Evolutionary conservation across 139 green algal species (phyloP).

Genomic region (Nannochloris sp.): DNA sequence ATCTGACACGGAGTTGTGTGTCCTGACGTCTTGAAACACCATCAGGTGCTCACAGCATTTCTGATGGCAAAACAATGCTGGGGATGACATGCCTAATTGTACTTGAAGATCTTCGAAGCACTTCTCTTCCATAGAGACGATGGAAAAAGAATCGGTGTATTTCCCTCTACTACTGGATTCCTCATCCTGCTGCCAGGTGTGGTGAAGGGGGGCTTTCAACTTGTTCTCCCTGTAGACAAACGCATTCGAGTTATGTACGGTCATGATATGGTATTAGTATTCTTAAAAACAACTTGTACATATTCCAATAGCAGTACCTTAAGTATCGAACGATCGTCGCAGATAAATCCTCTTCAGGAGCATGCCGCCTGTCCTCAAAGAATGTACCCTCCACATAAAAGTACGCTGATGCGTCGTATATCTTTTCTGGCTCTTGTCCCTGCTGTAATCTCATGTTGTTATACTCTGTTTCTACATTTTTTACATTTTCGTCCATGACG

Average conservation of each 20-base stretch:
- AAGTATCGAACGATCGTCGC: constrained; percentile 6
- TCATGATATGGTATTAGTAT: too few relatives aligned
- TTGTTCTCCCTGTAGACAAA: background rate
- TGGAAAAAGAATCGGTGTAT: constrained; percentile 14
- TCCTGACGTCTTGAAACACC: constrained; percentile 39
- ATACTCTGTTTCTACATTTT: constrained; percentile 12
- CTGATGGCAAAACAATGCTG: constrained; percentile 52
- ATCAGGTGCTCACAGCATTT: constrained; percentile 61
- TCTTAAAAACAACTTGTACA: too few relatives aligned
- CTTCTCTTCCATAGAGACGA: constrained; percentile 24
- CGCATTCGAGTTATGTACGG: too few relatives aligned
- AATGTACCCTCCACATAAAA: constrained; percentile 49
- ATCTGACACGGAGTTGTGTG: constrained; percentile 24
- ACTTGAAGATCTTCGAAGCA: constrained; percentile 27
- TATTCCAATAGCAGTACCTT: background rate
- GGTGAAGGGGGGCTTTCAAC: constrained; percentile 7
- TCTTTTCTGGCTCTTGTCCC: background rate
- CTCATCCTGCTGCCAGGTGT: background rate
- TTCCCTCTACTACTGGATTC: background rate
- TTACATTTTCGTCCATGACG: constrained; percentile 24
- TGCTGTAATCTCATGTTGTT: background rate
- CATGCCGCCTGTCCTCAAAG: constrained; percentile 36
- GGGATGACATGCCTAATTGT: constrained; percentile 24
- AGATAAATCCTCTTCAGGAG: constrained; percentile 16
- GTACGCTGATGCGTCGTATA: constrained; percentile 19